Evolutionary conservation across 75 land plant species (phyloP).

Genomic region (Pinus tabuliformis): DNA sequence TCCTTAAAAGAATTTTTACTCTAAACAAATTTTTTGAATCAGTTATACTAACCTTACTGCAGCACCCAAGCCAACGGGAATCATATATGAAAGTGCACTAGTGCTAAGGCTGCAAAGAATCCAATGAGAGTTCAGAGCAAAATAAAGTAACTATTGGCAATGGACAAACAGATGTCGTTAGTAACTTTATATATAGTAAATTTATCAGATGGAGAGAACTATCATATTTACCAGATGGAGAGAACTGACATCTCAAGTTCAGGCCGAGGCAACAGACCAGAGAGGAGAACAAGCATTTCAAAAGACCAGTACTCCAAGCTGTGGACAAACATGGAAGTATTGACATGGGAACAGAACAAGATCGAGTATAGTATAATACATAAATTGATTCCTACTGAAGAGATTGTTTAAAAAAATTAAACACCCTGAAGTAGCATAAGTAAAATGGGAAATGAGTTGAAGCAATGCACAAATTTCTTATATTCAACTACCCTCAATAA

Average conservation of each 20-base stretch:
- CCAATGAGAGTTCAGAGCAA: neutral
- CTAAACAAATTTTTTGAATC: no score
- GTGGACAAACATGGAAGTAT: conserved; percentile 1
- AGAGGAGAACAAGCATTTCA: conserved; percentile 55
- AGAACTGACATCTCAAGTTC: conserved; percentile 63
- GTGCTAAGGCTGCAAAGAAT: conserved; percentile 37
- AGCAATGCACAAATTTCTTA: neutral
- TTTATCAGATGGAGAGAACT: neutral
- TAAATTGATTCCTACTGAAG: no score
- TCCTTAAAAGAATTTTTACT: neutral
- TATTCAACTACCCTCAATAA: neutral
- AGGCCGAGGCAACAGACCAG: conserved; percentile 83
- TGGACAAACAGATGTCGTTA: neutral
- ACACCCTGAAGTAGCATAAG: neutral
- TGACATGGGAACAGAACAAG: no score
- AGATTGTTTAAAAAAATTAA: no score
- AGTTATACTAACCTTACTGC: conserved; percentile 39
- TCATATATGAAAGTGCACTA: conserved; percentile 28
- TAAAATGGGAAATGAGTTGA: neutral
- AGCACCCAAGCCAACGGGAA: conserved; percentile 55
- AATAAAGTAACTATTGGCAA: neutral
- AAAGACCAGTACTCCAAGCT: conserved; percentile 78
- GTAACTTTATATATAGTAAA: conserved; percentile 30
- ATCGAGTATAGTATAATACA: no score
- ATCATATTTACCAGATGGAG: conserved; percentile 36